Percentiles rank a stretch among this genome's conserved stretches.
Evolutionary conservation across 202 grass and related monocot species (phyloP).

Genomic region (Eragrostis tef): DNA sequence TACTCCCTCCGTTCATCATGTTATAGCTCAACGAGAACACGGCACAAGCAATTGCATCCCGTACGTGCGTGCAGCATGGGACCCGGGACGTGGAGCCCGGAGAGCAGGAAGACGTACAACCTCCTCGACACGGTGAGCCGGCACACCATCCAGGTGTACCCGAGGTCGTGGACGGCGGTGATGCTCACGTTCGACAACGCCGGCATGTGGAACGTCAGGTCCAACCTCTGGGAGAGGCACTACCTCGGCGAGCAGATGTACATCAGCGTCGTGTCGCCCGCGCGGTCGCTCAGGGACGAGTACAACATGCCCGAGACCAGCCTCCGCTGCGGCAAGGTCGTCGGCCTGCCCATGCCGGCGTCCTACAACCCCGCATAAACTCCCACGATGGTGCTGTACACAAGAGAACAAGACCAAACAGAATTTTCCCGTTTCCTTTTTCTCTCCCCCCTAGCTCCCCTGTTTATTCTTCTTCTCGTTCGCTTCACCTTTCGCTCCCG

Average conservation of each 20-base stretch:
- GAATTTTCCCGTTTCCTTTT: conserved; percentile 25
- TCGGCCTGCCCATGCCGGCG: conserved; percentile 65
- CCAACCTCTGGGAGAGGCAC: conserved; percentile 68
- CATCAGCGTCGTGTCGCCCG: conserved; percentile 74
- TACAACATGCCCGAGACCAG: conserved; percentile 66
- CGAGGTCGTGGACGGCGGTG: conserved; percentile 86
- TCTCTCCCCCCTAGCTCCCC: neutral
- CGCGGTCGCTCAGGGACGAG: conserved; percentile 83
- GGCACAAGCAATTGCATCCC: no score
- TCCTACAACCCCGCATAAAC: conserved; percentile 57
- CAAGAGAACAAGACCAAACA: neutral
- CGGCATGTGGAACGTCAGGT: conserved; percentile 89
- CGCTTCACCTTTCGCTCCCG: conserved; percentile 33
- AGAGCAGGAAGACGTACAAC: conserved; percentile 67
- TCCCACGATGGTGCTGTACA: conserved; percentile 26
- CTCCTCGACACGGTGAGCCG: conserved; percentile 87
- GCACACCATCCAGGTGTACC: conserved; percentile 93
- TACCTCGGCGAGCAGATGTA: conserved; percentile 84
- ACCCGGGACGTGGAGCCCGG: conserved; percentile 64
- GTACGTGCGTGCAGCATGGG: conserved; percentile 63
- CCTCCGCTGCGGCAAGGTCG: conserved; percentile 73
- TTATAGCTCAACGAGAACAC: no score
- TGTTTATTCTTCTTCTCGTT: conserved; percentile 28
- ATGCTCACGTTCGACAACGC: conserved; percentile 93
- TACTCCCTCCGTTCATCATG: no score